A percentile compares a stretch with the other conserved stretches of the same genome.
phyloP scores from a whole-genome alignment of 495 filamentous ascomycete species.

The Bacidia rubella region DNA sequence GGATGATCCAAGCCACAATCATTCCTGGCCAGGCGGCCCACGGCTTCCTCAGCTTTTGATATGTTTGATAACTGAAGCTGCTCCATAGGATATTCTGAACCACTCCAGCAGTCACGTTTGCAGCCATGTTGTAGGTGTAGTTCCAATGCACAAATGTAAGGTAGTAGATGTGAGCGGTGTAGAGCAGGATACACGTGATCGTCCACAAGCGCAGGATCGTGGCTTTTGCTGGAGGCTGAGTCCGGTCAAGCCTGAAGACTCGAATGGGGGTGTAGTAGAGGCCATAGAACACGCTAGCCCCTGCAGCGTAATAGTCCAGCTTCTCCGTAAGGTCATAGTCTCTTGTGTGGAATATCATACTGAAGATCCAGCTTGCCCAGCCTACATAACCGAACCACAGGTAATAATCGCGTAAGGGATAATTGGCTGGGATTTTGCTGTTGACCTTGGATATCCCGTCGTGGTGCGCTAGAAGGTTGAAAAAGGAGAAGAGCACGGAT shows the following conservation, averaged over 20 bases:
- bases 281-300: constrained; percentile 81
- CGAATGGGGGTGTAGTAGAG: constrained; percentile 72
- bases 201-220: constrained; percentile 63
- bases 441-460: constrained; percentile 58
- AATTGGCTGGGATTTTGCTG: constrained; percentile 51
- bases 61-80: constrained; percentile 63
- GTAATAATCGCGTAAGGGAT: constrained; percentile 73
- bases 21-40: constrained; percentile 90
- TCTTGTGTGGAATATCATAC: constrained; percentile 77
- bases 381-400: constrained; percentile 67
- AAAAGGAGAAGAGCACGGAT: constrained; percentile 79
- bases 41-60: constrained; percentile 47
- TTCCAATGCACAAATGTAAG: constrained; percentile 79
- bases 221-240: constrained; percentile 36
- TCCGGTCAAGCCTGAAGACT: constrained; percentile 66
- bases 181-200: constrained; percentile 51
- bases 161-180: constrained; percentile 67
- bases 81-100: constrained; percentile 78
- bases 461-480: constrained; percentile 83
- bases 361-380: constrained; percentile 71
- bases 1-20: constrained; percentile 81
- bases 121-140: constrained; percentile 95
- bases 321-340: constrained; percentile 82
- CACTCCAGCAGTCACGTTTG: constrained; percentile 73
- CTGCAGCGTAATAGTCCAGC: constrained; percentile 90